Percentiles rank a stretch among this genome's conserved stretches.
Conservation (phyloP, 2,329 filamentous ascomycete genomes). For the Piedraia hortae region DNA sequence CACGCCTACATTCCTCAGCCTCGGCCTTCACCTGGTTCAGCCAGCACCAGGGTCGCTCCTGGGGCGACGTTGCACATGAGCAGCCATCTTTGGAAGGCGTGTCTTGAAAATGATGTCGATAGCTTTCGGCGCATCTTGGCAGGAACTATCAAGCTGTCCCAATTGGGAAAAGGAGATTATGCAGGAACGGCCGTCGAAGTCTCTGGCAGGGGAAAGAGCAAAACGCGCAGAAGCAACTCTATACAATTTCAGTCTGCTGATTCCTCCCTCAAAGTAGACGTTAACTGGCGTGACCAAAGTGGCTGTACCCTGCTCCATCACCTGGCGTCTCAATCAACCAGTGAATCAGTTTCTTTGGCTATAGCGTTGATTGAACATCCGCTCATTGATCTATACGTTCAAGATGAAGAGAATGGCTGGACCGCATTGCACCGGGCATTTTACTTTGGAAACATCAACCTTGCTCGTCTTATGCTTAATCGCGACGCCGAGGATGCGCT, state of each 20-base stretch:
- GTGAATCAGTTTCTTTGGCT: constrained; percentile 46
- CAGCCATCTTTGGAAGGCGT: constrained; percentile 87
- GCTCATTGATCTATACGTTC: constrained; percentile 55
- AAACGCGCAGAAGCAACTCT: constrained; percentile 14
- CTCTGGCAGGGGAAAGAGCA: constrained; percentile 17
- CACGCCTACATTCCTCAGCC: constrained; percentile 1
- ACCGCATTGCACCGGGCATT: constrained; percentile 77
- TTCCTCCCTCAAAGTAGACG: constrained; percentile 31
- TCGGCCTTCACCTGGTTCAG: too few relatives aligned
- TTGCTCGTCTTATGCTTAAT: constrained; percentile 56
- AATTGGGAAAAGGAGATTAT: constrained; percentile 14
- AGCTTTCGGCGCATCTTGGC: constrained; percentile 72
- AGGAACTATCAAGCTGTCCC: constrained; percentile 33
- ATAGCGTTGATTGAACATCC: constrained; percentile 57
- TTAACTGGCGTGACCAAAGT: constrained; percentile 60
- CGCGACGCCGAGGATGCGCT: constrained; percentile 43
- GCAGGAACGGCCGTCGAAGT: constrained; percentile 12
- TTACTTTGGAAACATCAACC: constrained; percentile 67
- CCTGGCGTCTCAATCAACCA: constrained; percentile 45
- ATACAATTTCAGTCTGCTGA: constrained; percentile 18
- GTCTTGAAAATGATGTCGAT: constrained; percentile 94
- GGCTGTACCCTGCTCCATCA: constrained; percentile 68
- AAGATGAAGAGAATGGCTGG: constrained; percentile 85
- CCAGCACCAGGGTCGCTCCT: too few relatives aligned
- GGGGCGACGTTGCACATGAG: constrained; percentile 44